Evolutionary conservation across 1,284 basidiomycete species (phyloP).

Genomic region (Irpex rosettiformis): DNA sequence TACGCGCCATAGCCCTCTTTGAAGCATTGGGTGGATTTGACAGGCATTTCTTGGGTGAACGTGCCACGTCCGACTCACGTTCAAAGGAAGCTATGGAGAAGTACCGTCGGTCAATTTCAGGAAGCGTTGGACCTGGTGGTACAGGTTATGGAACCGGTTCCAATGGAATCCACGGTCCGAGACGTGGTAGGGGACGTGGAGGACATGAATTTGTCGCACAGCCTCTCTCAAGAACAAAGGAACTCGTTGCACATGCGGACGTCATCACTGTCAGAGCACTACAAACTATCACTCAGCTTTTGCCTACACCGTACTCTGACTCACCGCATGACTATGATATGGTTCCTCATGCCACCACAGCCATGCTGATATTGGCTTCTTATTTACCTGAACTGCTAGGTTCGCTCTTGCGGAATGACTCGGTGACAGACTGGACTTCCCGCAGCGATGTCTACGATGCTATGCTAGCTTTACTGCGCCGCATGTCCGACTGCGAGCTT

Average conservation of each 20-base stretch:
- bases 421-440: conserved; percentile 48
- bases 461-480: conserved; percentile 42
- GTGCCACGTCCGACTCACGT: conserved; percentile 35
- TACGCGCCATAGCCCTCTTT: conserved; percentile 46
- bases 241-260: conserved; percentile 36
- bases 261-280: conserved; percentile 37
- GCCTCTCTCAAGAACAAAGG: background rate
- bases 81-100: conserved; percentile 30
- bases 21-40: conserved; percentile 48
- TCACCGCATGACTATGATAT: conserved; percentile 42
- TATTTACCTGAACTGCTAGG: conserved; percentile 45
- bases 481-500: conserved; percentile 50
- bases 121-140: conserved; percentile 44
- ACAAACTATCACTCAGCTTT: conserved; percentile 34
- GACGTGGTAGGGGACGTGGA: background rate
- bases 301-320: conserved; percentile 45
- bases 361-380: conserved; percentile 39
- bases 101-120: conserved; percentile 18
- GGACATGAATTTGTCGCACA: background rate
- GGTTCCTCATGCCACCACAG: conserved; percentile 43
- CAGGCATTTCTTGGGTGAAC: conserved; percentile 39
- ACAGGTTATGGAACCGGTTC: conserved; percentile 49
- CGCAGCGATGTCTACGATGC: conserved; percentile 45
- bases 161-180: conserved; percentile 14
- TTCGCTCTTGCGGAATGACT: conserved; percentile 49